These are phyloP conservation scores for Citrus cavaleriei DNA, from an alignment of 345 rosid genomes.

Conservation along the genomic window DNA sequence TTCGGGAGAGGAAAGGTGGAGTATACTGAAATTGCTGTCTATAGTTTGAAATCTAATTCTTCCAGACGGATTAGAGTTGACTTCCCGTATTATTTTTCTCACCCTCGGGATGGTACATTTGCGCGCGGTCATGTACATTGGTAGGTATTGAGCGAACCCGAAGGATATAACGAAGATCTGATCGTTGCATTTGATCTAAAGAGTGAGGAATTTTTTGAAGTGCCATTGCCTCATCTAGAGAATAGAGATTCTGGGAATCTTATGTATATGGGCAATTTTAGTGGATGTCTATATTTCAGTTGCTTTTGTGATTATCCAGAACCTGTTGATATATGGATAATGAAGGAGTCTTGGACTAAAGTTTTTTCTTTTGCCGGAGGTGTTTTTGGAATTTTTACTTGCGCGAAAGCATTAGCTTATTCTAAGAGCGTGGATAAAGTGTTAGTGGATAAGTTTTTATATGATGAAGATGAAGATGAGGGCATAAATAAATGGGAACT, in stretches of 20 bases:
- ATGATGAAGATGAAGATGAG: too few species aligned
- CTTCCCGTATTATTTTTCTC: neutral
- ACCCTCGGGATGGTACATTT: neutral
- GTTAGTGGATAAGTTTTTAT: neutral
- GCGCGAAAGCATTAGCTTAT: neutral
- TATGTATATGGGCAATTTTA: neutral
- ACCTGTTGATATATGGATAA: neutral
- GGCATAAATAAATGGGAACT: neutral
- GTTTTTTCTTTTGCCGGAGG: neutral
- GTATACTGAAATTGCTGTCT: neutral
- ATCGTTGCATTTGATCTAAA: too few species aligned
- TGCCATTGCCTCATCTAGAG: too few species aligned
- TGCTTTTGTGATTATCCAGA: neutral
- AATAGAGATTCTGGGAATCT: neutral
- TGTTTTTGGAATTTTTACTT: neutral
- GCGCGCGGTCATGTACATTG: neutral
- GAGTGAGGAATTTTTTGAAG: too few species aligned
- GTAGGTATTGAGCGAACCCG: neutral
- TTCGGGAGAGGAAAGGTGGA: too few species aligned
- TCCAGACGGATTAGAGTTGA: neutral
- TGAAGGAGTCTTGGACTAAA: neutral
- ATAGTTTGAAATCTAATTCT: neutral
- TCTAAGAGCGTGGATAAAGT: neutral
- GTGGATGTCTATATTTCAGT: neutral
- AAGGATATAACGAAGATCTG: too few species aligned